A percentile compares a stretch with the other conserved stretches of the same genome.
Evolutionary conservation across 2,329 filamentous ascomycete genomes (phyloP).

Genomic region (Plectosphaerella sp.): DNA sequence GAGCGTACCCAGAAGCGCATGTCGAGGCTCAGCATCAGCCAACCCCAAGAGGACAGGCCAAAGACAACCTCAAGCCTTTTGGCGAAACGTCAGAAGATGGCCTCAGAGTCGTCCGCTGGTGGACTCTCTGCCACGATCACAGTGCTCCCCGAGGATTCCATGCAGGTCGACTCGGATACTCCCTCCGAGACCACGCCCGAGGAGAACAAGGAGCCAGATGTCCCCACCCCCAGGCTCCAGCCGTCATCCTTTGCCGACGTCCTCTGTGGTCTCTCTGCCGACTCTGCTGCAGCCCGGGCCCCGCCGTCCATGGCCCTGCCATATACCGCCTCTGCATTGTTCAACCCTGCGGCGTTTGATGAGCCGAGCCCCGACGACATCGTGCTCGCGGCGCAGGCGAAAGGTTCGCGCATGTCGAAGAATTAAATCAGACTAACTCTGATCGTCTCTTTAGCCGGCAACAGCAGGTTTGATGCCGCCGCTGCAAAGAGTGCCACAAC

Average conservation of each 20-base stretch:
- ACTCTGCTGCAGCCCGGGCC: constrained; percentile 1
- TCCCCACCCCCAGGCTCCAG: constrained; percentile 1
- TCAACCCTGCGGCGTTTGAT: constrained; percentile 63
- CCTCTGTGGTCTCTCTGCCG: constrained; percentile 38
- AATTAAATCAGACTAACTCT: constrained; percentile 47
- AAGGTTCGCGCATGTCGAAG: constrained; percentile 67
- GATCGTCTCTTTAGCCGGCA: constrained; percentile 48
- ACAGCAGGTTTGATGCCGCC: constrained; percentile 30
- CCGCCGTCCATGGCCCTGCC: constrained; percentile 37
- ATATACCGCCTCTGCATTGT: constrained; percentile 44
- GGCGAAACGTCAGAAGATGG: constrained; percentile 15
- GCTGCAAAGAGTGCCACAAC: constrained; percentile 34
- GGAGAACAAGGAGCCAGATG: no score
- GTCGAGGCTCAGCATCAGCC: constrained; percentile 13
- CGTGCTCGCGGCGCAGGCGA: constrained; percentile 80
- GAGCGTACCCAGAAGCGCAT: constrained; percentile 22
- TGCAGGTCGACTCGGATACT: no score
- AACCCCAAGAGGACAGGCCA: constrained; percentile 12
- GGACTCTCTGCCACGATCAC: no score
- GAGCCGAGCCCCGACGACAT: constrained; percentile 89
- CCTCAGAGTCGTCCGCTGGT: background rate
- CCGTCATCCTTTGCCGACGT: constrained; percentile 56
- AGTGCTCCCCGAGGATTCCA: no score
- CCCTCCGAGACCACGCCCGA: no score
- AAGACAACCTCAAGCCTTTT: constrained; percentile 11